Evolutionary conservation across 2,329 filamentous ascomycete species (phyloP), one percentile per base, ranked within the genome.

Genomic region (Nothopassalora personata): DNA sequence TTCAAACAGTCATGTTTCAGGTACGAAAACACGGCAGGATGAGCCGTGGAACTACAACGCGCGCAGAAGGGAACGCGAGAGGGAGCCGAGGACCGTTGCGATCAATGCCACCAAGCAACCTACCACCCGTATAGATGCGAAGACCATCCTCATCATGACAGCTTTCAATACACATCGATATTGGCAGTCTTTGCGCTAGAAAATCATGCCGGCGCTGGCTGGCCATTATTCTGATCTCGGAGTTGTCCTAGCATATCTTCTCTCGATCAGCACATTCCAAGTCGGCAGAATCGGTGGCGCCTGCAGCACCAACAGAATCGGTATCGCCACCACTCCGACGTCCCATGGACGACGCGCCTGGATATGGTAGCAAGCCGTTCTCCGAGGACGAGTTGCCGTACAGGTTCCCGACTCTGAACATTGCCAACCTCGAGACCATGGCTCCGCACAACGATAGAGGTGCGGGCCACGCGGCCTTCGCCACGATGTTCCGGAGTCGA

Each of bases 401-500:
- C 54, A 13, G 11, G 2, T 28, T 56, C n/a, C 54, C 54, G 11
- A 28, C 19, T 1, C 15, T 50, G 19, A 31, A 56, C 15, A 19
- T 49, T 6, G 7, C 10, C 18, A 27, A 47, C 15, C 48, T 59
- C 30, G 18, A 49, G 10, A 47, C n/a, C 13, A 30, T 47, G 36
- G 34, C 59, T 47, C 70, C 72, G 3, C 70, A 67, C 57, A 67
- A 71, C 53, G 70, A 53, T 27, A 46, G 72, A 53, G 49, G 64
- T 7, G 52, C 61, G 9, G 57, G 63, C 19, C 60, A 60, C 53
- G 66, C 69, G 59, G 64, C 70, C 2, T 73, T 71, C 27, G 72
- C 72, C 1, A 72, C 71, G 0, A 73, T 72, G 59, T 70, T 73
- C 60, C 66, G 67, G 11, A 71, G 68, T 1, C 66, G 65, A 5